Evolutionary conservation across 1,139 yeast species (phyloP), one percentile per base, ranked within the genome.

Genomic region (Blastobotrys persicus): DNA sequence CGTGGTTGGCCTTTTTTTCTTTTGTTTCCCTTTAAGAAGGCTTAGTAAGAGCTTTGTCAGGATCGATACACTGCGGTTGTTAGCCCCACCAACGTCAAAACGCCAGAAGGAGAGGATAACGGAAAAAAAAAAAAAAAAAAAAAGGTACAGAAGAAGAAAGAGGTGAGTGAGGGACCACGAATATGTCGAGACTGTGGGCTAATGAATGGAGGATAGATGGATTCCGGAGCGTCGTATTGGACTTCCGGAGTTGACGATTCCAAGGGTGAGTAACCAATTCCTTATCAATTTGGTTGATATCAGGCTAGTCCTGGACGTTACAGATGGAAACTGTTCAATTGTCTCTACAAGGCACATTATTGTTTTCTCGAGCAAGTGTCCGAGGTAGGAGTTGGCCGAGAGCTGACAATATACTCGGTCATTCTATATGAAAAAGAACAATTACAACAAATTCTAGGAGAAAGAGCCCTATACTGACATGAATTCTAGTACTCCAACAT

Each of bases 211-310:
- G 13, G 4, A 5, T 37, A 33, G 40, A 43, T 43, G 46, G 46
- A 43, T 14, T 20, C 40, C 12, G 18, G 26, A 13, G 40, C 40
- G 5, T 37, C 46, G 4, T 43, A 43, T 28, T 43, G 46, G 46
- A 12, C 43, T 4, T 23, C 43, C 9, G 20, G 34, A 6, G 43
- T 40, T 26, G 46, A 43, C 13, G 46, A 43, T 16, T 7, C n/a
- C 40, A 32, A 43, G 16, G 46, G 41, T 12, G 41, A 23, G 41
- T 37, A 37, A 34, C 16, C 19, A 18, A 34, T 14, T 34, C 19
- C 4, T 31, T 31, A 4, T 6, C n/a, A n/a, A n/a, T n/a, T n/a
- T n/a, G n/a, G n/a, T n/a, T n/a, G n/a, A n/a, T n/a, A n/a, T n/a
- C n/a, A n/a, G n/a, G n/a, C n/a, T n/a, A n/a, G n/a, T n/a, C n/a